Evolutionary conservation across 257 asterid species (phyloP).

Genomic region (Solanum pennellii): DNA sequence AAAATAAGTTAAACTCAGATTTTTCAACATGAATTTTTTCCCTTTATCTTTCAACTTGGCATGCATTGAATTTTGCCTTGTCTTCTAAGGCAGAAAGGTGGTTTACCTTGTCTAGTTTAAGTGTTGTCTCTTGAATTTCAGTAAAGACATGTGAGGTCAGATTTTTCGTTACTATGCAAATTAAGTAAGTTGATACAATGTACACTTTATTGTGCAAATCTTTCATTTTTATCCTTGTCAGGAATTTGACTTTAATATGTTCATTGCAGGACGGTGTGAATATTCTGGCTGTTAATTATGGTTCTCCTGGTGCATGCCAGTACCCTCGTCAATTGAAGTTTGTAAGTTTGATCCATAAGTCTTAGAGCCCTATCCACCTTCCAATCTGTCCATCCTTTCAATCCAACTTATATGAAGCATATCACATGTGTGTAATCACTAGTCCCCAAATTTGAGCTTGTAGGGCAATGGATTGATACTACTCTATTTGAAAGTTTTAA

Average conservation of each 20-base stretch:
- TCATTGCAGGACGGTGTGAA: slow-evolving; percentile 74
- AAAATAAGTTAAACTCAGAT: not conserved
- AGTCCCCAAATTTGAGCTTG: not conserved
- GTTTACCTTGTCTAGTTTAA: not conserved
- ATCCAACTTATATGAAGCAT: not conserved
- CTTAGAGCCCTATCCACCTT: not conserved
- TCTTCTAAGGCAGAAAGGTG: not conserved
- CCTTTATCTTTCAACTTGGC: not conserved
- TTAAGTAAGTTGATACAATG: not conserved
- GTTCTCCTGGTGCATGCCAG: slow-evolving; percentile 83
- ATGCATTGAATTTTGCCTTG: not conserved
- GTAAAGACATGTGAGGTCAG: not conserved
- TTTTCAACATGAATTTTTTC: not conserved
- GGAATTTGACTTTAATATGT: not conserved
- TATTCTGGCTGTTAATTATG: slow-evolving; percentile 82
- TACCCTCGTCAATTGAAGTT: slow-evolving; percentile 65
- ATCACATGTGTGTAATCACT: not conserved
- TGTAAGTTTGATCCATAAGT: slow-evolving; percentile 31
- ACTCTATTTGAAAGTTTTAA: not conserved
- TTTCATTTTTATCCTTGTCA: not conserved
- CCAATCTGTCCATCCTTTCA: not conserved
- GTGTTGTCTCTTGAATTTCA: not conserved
- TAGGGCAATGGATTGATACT: not conserved
- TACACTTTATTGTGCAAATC: not conserved
- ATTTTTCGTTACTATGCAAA: not conserved